Conservation (phyloP, 2,329 filamentous ascomycete species). For the Fusarium aywerte region DNA sequence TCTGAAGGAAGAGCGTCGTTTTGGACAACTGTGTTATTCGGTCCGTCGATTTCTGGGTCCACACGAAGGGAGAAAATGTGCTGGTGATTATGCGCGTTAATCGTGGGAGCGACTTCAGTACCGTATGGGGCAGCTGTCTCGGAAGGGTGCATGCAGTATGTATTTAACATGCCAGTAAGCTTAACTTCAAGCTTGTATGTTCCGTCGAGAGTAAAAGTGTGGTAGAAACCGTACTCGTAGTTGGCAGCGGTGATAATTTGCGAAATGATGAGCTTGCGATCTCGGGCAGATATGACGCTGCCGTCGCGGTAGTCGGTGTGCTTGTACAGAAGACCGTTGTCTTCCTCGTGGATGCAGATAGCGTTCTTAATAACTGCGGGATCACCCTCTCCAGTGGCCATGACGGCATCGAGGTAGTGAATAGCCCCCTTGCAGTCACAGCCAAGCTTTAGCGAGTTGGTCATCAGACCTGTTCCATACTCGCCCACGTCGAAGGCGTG, state of each 20-base stretch:
- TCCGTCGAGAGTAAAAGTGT: slow-evolving; percentile 63
- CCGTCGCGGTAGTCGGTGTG: slow-evolving; percentile 71
- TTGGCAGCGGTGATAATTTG: slow-evolving; percentile 74
- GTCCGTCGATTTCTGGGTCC: slow-evolving; percentile 72
- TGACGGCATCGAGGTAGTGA: slow-evolving; percentile 89
- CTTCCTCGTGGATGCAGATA: slow-evolving; percentile 81
- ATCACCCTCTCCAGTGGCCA: slow-evolving; percentile 83
- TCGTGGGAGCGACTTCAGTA: slow-evolving; percentile 71
- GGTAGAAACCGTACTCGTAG: slow-evolving; percentile 66
- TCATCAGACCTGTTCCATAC: slow-evolving; percentile 86
- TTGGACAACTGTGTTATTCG: slow-evolving; percentile 74
- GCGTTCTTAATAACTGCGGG: slow-evolving; percentile 89
- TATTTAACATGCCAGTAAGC: slow-evolving; percentile 61
- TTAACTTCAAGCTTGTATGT: slow-evolving; percentile 71
- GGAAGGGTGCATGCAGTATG: slow-evolving; percentile 54
- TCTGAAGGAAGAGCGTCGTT: slow-evolving; percentile 78
- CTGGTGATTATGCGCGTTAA: slow-evolving; percentile 75
- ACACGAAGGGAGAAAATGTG: slow-evolving; percentile 76
- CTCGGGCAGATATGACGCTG: slow-evolving; percentile 66
- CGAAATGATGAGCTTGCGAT: slow-evolving; percentile 69
- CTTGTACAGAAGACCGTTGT: slow-evolving; percentile 71
- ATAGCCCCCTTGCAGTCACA: slow-evolving; percentile 92
- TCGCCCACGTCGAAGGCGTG: slow-evolving; percentile 85
- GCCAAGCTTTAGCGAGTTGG: slow-evolving; percentile 80
- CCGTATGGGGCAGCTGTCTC: slow-evolving; percentile 64